Base-by-base conservation (phyloP, 1,284 basidiomycete species). In the Xerocomus alliaceus region DNA sequence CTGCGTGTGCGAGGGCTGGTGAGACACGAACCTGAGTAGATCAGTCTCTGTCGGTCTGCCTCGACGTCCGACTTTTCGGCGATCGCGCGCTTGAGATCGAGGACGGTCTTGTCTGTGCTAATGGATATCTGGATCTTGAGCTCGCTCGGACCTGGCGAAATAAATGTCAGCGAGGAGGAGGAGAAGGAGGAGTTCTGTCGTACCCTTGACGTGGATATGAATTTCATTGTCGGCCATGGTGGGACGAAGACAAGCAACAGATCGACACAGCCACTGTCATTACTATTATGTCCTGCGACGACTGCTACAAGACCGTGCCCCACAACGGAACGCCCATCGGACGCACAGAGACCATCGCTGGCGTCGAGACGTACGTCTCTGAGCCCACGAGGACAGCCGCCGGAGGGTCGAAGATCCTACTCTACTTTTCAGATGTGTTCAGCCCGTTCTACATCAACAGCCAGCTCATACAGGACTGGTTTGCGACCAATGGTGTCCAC, bases 81-180 rank as follows among this genome's bases (percentile, higher is more conserved):
- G 77, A 97, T 93, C 35, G 89, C 88, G 65, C 89, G 84, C 81
- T 97, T 96, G 71, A 97, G 87, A 64, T 97, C 93, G 49, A 83
- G 79, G 41, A 96, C 93, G 0, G 88, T 91, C 80, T 92, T 92
- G 78, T 89, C 87, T 12, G 87, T 84, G 45, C 83, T 78, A 71
- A 96, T 95, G 24, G 87, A 82, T 65, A 97, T 91, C 71, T 92
- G 87, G 31, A 97, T 85, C 81, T 96, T 96, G 76, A 95, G 84
- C 79, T 96, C 94, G 72, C 87, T 92, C 2, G 94, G 93, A 20
- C 94, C 94, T 91, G 57, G 24, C 3, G 0, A 31, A 18, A 12
- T 28, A 28, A 42, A 12, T 18, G 17, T 42, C 17, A 17, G 6
- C 4, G 15, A 28, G 9, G 20, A 12, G 26, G 9, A 17, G 3